These are phyloP conservation scores for Melanopsichium pennsylvanicum DNA, from an alignment of 1,284 basidiomycete genomes.

Conservation along the genomic window DNA sequence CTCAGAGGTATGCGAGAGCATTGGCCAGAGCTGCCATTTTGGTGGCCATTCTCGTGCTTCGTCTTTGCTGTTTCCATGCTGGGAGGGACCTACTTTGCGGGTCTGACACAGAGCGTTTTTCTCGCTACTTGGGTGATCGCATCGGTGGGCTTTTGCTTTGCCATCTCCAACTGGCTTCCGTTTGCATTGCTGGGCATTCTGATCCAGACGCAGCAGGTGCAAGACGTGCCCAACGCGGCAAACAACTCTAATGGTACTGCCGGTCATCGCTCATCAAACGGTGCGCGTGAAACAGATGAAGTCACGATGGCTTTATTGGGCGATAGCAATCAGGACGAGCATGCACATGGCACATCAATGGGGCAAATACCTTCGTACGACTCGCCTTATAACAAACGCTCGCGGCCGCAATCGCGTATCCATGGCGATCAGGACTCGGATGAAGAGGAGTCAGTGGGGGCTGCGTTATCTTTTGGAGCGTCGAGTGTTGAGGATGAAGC, in stretches of 20 bases:
- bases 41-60: conserved; percentile 55
- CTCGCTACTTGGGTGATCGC: conserved; percentile 69
- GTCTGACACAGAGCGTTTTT: conserved; percentile 52
- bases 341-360: conserved; percentile 1
- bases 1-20: conserved; percentile 16
- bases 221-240: neutral
- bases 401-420: conserved; percentile 6
- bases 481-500: conserved; percentile 3
- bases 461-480: conserved; percentile 12
- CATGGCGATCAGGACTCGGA: conserved; percentile 9
- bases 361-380: conserved; percentile 18
- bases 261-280: neutral
- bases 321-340: conserved; percentile 6
- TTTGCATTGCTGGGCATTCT: conserved; percentile 66
- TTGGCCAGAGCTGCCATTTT: conserved; percentile 44
- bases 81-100: conserved; percentile 52
- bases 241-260: neutral
- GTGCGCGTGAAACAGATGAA: conserved; percentile 13
- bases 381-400: conserved; percentile 5
- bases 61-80: conserved; percentile 49
- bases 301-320: conserved; percentile 41
- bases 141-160: conserved; percentile 69
- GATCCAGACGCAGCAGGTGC: conserved; percentile 37
- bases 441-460: conserved; percentile 20
- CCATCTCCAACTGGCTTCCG: conserved; percentile 68